Conservation (phyloP, 495 filamentous ascomycete genomes). For the Penicillium robsamsonii region DNA sequence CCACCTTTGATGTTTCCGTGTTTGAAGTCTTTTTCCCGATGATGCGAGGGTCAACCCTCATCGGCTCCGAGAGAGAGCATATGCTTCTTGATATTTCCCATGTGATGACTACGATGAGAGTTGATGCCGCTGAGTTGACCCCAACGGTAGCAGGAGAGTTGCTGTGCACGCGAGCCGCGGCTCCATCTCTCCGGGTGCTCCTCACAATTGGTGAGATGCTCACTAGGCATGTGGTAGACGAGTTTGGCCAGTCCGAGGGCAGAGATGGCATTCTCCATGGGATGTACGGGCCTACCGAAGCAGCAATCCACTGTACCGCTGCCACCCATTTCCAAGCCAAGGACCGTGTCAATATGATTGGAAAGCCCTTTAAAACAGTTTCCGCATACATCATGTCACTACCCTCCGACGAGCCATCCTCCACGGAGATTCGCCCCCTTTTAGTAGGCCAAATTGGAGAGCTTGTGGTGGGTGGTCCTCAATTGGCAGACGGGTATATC, state of each 20-base stretch:
- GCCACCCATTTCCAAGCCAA: slow-evolving; percentile 43
- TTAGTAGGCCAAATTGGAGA: slow-evolving; percentile 76
- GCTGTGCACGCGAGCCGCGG: slow-evolving; percentile 56
- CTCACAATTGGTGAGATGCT: slow-evolving; percentile 90
- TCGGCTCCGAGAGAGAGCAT: slow-evolving; percentile 59
- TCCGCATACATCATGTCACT: slow-evolving; percentile 65
- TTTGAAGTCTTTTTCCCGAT: slow-evolving; percentile 88
- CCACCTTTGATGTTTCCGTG: slow-evolving; percentile 84
- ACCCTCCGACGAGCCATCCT: slow-evolving; percentile 24
- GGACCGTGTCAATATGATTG: slow-evolving; percentile 65
- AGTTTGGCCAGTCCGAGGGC: slow-evolving; percentile 57
- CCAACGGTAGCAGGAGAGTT: slow-evolving; percentile 75
- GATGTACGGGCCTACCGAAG: slow-evolving; percentile 89
- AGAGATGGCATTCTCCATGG: slow-evolving; percentile 61
- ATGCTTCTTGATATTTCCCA: slow-evolving; percentile 69
- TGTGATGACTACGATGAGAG: slow-evolving; percentile 58
- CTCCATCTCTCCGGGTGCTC: slow-evolving; percentile 61
- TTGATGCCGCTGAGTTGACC: slow-evolving; percentile 80
- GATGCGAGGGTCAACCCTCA: slow-evolving; percentile 65
- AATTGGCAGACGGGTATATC: slow-evolving; percentile 76
- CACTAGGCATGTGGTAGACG: slow-evolving; percentile 63
- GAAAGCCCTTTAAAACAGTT: slow-evolving; percentile 69
- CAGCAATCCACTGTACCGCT: slow-evolving; percentile 73
- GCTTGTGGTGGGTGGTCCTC: slow-evolving; percentile 72
- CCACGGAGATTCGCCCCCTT: slow-evolving; percentile 47